Conservation (phyloP, 495 filamentous ascomycete species). For the Xylaria bambusicola region DNA sequence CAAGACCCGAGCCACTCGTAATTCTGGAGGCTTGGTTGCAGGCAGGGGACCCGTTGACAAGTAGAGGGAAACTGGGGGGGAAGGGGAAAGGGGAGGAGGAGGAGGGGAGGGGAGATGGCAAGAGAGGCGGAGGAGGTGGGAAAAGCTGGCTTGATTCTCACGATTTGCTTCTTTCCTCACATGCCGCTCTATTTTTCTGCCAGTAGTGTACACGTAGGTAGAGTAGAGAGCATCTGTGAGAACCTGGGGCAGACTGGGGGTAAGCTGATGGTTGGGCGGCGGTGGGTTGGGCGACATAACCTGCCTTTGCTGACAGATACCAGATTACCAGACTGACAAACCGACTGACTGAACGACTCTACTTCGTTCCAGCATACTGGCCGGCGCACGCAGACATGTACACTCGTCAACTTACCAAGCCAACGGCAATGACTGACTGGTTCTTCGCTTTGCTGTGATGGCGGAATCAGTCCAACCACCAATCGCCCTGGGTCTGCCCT, state of each 20-base stretch:
- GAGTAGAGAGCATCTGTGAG: too few relatives aligned
- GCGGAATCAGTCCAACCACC: slow-evolving; percentile 6
- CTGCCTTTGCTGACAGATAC: not conserved
- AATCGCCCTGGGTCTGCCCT: too few relatives aligned
- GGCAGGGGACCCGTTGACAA: slow-evolving; percentile 1
- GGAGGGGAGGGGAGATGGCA: not conserved
- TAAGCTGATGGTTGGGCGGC: slow-evolving; percentile 14
- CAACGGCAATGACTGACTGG: slow-evolving; percentile 1
- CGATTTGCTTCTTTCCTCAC: slow-evolving; percentile 6
- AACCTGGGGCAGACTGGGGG: too few relatives aligned
- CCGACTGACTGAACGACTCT: not conserved
- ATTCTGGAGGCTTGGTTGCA: slow-evolving; percentile 17
- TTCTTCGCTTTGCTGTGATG: not conserved
- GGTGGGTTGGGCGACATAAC: slow-evolving; percentile 16
- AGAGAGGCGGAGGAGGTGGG: not conserved
- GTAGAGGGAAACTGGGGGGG: too few relatives aligned
- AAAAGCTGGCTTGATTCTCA: slow-evolving; percentile 7
- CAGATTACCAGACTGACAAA: too few relatives aligned
- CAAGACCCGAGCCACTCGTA: slow-evolving; percentile 7
- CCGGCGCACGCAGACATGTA: too few relatives aligned
- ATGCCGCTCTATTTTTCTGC: not conserved
- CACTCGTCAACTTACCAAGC: slow-evolving; percentile 2
- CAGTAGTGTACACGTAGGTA: not conserved
- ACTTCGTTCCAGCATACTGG: not conserved
- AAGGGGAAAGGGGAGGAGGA: not conserved